Base-by-base conservation (phyloP, 2,329 filamentous ascomycete genomes). In the Pleoardoris graminearum region DNA sequence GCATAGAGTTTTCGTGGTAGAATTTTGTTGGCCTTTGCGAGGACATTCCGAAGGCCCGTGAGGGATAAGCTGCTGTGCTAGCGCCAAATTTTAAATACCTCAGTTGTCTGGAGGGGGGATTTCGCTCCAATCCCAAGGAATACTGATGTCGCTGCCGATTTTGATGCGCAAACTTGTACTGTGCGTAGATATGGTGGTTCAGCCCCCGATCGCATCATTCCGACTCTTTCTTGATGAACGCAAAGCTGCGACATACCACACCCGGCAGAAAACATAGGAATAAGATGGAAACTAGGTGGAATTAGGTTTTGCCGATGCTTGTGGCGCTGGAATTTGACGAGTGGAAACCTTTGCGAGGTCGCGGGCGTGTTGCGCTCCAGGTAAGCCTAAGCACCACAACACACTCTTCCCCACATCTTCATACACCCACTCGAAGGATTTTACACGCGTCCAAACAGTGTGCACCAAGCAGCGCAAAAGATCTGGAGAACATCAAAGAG, bases 331-430 rank as follows among this genome's bases (percentile, higher is more conserved):
- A 27, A 16, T 17, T 35, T 17, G 30, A 27, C 36, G 21, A 23
- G 30, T 19, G 11, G 21, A 25, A 17, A 14, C 16, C 21, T 14
- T 46, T 35, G 43, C 30, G 17, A 30, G 30, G 21, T 12, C 21
- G 43, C 30, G 43, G 30, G 30, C 35, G 19, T 22, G 36, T 36
- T 46, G 41, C 25, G 41, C 41, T 44, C 41, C 41, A 22, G n/a
- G 21, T 36, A 30, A 46, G 12, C 43, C 30, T 23, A 46, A 17
- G 14, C 21, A 19, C 12, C 29, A 33, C 30, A 23, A 25, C 30
- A 22, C 29, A 16, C 21, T 36, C 17, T 36, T 36, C 21, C 7
- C n/a, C 43, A 10, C 30, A 25, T 46, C 30, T 22, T 35, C 19
- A 7, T 22, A 17, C 30, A 25, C 11, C 41, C 30, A 46, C 21